Conservation (phyloP, 2,329 filamentous ascomycete species). For the Fusarium sp. region DNA sequence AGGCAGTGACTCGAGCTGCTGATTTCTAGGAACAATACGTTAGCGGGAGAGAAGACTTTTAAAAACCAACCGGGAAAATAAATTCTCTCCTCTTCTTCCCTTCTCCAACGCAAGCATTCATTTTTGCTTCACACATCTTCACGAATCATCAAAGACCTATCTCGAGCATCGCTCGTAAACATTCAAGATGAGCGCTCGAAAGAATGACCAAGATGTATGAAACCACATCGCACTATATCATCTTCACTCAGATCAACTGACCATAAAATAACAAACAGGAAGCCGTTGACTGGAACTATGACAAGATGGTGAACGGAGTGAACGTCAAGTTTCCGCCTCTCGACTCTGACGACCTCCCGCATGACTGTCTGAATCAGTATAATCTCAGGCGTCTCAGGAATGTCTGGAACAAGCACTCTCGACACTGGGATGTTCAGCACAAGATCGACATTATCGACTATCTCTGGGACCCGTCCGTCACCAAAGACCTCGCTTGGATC, state of each 20-base stretch:
- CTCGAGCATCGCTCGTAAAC: neutral
- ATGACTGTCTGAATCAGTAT: rapidly evolving
- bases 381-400: neutral
- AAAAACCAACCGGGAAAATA: neutral
- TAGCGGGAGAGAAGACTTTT: neutral
- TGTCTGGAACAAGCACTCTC: neutral
- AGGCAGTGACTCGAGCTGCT: neutral
- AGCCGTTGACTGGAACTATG: neutral
- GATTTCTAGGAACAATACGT: neutral
- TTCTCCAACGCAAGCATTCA: neutral
- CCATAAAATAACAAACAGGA: neutral
- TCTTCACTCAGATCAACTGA: neutral
- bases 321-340: neutral
- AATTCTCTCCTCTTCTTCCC: neutral
- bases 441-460: neutral
- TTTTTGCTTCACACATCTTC: neutral
- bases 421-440: neutral
- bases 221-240: neutral
- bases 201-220: neutral
- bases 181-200: neutral
- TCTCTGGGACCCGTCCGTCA: neutral
- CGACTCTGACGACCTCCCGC: neutral
- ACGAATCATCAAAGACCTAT: neutral
- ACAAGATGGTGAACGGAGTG: neutral
- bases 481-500: rapidly evolving